Base-by-base conservation (phyloP, 345 rosid species). In the Populus alba region DNA sequence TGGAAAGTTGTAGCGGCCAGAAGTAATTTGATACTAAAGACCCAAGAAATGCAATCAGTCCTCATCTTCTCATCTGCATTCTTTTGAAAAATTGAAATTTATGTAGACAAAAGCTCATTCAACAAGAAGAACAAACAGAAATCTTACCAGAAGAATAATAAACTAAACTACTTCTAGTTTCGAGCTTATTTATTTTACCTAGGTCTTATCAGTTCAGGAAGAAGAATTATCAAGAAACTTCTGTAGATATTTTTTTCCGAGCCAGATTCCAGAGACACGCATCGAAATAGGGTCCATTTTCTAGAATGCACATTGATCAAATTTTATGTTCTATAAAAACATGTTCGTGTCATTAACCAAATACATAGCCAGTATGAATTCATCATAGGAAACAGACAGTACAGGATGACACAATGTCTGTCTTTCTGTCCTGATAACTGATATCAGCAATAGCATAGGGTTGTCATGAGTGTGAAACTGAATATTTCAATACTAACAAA, bases 51-150 rank as follows among this genome's bases (percentile, higher is more conserved):
- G 20, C 51, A 47, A 47, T 4, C 15, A 47, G 17, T 47, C 51
- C 51, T 47, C 4, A 47, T 47, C 51, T 47, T 47, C 51, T 47
- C 41, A 67, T 70, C 76, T 31, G 49, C 11, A 25, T 59, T 12
- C 39, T 51, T 37, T 43, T 25, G 53, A 16, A 49, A 55, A 15
- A 33, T 20, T 12, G 13, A 20, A 74, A 57, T 15, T 17, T 5
- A n/a, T 45, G 8, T 3, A 25, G 61, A 63, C 75, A 75, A 47
- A 57, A 59, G 61, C 11, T 33, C 68, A 63, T 74, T 69, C 82
- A 47, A 74, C 67, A 65, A n/a, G 51, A 57, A 73, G 6, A 25
- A 72, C 53, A n/a, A 49, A 37, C 23, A 8, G 5, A 47, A 18
- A 1, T 1, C 22, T 70, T 47, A 1, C 18, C n/a, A n/a, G 17